A percentile compares a stretch with the other conserved stretches of the same genome.
Conservation (phyloP, 2,329 filamentous ascomycete species). For the Fusarium sp. region DNA sequence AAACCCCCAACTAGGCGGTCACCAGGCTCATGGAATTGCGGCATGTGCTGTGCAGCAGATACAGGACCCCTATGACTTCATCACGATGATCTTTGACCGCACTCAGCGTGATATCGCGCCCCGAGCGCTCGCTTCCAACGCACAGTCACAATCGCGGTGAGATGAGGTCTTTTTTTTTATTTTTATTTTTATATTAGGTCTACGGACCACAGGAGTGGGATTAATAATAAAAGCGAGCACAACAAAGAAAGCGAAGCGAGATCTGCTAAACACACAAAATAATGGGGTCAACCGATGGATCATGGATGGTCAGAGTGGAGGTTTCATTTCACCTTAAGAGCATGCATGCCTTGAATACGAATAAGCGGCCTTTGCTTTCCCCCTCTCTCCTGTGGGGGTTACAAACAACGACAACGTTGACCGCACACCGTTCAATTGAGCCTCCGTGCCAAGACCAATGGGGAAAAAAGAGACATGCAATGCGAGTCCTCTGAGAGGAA, state of each 20-base stretch:
- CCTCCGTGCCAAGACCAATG: constrained; percentile 29
- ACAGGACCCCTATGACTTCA: constrained; percentile 46
- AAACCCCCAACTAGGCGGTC: neutral
- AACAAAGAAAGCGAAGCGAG: constrained; percentile 13
- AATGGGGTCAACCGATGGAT: constrained; percentile 17
- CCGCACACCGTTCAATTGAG: constrained; percentile 22
- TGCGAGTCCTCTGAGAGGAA: no score
- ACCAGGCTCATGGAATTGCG: neutral
- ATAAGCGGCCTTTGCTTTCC: constrained; percentile 11
- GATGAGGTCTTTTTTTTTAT: constrained; percentile 22
- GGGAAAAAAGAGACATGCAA: neutral
- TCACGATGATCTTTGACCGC: constrained; percentile 20
- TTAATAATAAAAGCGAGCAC: constrained; percentile 12
- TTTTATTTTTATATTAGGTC: no score
- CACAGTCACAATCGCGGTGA: constrained; percentile 39
- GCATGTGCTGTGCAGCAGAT: constrained; percentile 12
- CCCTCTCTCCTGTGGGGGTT: neutral
- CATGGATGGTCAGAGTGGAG: constrained; percentile 24
- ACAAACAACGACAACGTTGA: neutral
- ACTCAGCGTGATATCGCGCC: constrained; percentile 15
- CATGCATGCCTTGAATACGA: constrained; percentile 28
- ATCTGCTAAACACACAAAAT: constrained; percentile 18
- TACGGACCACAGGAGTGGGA: constrained; percentile 16
- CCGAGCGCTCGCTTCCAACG: constrained; percentile 33
- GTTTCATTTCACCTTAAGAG: constrained; percentile 34